Conservation (phyloP, 139 green algal genomes). For the Chlorella sp. region DNA sequence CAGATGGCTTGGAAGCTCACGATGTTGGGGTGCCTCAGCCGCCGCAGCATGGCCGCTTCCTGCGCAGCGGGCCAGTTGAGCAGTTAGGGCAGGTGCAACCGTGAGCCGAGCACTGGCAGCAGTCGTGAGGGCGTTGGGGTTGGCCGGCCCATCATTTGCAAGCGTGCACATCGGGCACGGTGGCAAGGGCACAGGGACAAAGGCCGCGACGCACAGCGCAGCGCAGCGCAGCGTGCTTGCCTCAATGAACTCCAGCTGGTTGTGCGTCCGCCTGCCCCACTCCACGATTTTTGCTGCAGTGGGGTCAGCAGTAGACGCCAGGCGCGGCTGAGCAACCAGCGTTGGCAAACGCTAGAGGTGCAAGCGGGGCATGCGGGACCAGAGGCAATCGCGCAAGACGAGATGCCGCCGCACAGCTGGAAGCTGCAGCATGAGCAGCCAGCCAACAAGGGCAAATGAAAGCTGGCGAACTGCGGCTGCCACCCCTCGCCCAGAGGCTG, state of each 20-base stretch:
- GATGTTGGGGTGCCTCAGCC: constrained; percentile 2
- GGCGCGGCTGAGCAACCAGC: too few species aligned
- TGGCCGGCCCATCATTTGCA: neutral
- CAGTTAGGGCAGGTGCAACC: neutral
- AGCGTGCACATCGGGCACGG: neutral
- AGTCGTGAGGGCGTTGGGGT: neutral
- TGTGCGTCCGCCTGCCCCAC: neutral
- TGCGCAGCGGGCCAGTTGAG: neutral
- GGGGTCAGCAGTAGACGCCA: too few species aligned
- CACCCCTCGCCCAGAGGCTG: too few species aligned
- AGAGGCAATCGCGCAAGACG: too few species aligned
- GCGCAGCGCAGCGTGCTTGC: neutral
- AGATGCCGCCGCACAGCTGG: too few species aligned
- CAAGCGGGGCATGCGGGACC: too few species aligned
- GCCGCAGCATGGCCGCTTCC: constrained; percentile 1
- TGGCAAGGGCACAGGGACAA: neutral
- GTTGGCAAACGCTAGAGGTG: too few species aligned
- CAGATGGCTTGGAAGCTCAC: neutral
- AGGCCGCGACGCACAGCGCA: neutral
- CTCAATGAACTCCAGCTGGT: neutral
- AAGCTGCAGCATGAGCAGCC: too few species aligned
- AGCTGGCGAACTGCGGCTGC: too few species aligned
- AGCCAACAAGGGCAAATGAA: too few species aligned
- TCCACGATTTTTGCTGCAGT: neutral
- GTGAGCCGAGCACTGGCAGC: neutral